Base-by-base conservation (phyloP, 2,329 filamentous ascomycete genomes). In the Nemania diffusa region DNA sequence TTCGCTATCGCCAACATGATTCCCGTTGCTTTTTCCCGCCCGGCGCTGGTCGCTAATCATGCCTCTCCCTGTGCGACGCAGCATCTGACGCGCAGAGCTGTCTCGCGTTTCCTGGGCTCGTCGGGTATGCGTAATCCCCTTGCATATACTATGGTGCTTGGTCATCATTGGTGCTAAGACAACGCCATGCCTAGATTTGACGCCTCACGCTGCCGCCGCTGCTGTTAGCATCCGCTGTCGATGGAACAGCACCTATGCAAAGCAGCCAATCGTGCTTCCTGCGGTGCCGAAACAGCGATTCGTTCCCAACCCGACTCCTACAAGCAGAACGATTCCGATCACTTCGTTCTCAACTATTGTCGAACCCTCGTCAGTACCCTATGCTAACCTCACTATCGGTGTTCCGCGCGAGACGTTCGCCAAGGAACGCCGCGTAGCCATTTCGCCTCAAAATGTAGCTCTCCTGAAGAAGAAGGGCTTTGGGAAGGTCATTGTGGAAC, bases 401-500 rank as follows among this genome's bases (percentile, higher is more conserved):
- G 87, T 96, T 3, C 93, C 93, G 15, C 88, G 87, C 65, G 94
- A 97, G 79, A 91, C 88, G n/a, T 93, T 87, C 74, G 87, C 89
- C 0, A 88, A 90, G 65, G 94, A 97, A 81, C 89, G 91, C 48
- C 91, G 94, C 57, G 93, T 97, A 15, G 92, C 94, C 32, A 85
- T 97, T 63, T 95, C 92, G 0, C 94, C 94, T 1, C 88, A 92
- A 70, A 97, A 97, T 81, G 92, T 94, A 17, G 87, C 90, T 1
- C 82, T 97, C 0, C 82, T 97, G 1, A 87, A 94, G 69, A 97
- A 97, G 78, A 97, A 97, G 78, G 94, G 93, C 37, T 96, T 93
- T 78, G 85, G 84, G 37, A 88, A 89, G 69, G 87, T 97, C 26
- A 81, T 97, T 2, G 86, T 97, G 42, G 92, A 97, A 81, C 88